Evolutionary conservation across 148 eudicot species (phyloP).

Genomic region (Cornus controversa): DNA sequence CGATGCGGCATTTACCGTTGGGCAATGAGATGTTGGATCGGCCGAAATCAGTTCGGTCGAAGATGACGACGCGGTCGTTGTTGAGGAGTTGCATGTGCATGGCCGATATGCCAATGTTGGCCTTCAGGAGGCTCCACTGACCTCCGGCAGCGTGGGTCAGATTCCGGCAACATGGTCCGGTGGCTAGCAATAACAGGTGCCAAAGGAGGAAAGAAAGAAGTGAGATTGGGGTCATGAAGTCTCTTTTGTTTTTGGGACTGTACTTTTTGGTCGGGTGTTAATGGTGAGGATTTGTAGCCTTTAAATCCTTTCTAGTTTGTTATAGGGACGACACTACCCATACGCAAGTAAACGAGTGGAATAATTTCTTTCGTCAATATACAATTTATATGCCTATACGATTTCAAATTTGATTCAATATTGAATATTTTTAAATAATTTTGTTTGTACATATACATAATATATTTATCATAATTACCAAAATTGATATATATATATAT

Average conservation of each 20-base stretch:
- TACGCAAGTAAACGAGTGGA: too few species aligned
- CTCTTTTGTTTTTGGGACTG: background rate
- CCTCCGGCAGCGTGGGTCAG: constrained; percentile 15
- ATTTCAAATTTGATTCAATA: too few species aligned
- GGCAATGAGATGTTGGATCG: constrained; percentile 36
- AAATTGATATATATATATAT: too few species aligned
- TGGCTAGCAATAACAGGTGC: background rate
- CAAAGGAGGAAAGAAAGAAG: constrained; percentile 6
- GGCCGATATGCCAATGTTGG: constrained; percentile 47
- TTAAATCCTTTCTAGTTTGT: background rate
- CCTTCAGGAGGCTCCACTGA: constrained; percentile 29
- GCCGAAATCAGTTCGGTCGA: constrained; percentile 50
- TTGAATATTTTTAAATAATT: too few species aligned
- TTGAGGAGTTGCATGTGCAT: constrained; percentile 61
- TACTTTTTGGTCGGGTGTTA: background rate
- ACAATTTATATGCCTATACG: too few species aligned
- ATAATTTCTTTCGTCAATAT: too few species aligned
- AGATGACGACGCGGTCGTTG: constrained; percentile 43
- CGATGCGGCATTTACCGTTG: constrained; percentile 22
- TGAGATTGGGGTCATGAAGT: background rate
- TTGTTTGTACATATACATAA: too few species aligned
- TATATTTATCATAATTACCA: too few species aligned
- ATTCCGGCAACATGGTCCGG: background rate
- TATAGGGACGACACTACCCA: too few species aligned
- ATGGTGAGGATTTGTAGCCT: background rate